Evolutionary conservation across 345 rosid genomes (phyloP).

Genomic region (Salix purpurea): DNA sequence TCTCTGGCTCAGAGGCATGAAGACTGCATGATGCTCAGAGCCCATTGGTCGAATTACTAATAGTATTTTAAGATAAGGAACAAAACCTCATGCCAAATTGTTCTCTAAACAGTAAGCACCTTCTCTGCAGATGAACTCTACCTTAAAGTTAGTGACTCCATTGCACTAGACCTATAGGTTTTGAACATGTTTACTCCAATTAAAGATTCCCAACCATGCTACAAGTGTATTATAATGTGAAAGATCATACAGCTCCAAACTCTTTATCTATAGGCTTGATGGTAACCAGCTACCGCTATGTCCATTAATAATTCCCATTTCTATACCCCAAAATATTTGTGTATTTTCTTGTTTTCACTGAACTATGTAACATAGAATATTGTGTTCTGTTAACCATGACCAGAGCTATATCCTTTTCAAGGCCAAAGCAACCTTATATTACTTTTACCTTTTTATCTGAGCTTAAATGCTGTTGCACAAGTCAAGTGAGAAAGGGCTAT

Average conservation of each 20-base stretch:
- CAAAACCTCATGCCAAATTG: background rate
- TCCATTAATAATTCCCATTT: background rate
- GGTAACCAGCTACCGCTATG: too few relatives aligned
- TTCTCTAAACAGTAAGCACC: background rate
- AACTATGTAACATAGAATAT: background rate
- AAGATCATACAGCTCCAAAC: background rate
- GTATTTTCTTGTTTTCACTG: background rate
- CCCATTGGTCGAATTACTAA: background rate
- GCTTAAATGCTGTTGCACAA: background rate
- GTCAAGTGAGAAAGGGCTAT: too few relatives aligned
- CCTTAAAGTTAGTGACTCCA: background rate
- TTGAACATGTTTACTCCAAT: background rate
- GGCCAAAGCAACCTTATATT: background rate
- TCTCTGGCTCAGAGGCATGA: background rate
- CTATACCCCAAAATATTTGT: background rate
- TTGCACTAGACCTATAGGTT: background rate
- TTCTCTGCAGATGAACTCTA: background rate
- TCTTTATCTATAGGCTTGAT: background rate
- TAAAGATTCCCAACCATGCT: background rate
- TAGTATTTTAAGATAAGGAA: background rate
- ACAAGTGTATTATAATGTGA: background rate
- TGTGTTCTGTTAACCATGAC: background rate
- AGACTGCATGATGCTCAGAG: background rate
- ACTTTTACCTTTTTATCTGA: background rate
- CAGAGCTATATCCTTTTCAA: background rate